These are phyloP conservation scores for Eucalyptus virginea DNA, from an alignment of 345 rosid genomes.

Conservation along the genomic window DNA sequence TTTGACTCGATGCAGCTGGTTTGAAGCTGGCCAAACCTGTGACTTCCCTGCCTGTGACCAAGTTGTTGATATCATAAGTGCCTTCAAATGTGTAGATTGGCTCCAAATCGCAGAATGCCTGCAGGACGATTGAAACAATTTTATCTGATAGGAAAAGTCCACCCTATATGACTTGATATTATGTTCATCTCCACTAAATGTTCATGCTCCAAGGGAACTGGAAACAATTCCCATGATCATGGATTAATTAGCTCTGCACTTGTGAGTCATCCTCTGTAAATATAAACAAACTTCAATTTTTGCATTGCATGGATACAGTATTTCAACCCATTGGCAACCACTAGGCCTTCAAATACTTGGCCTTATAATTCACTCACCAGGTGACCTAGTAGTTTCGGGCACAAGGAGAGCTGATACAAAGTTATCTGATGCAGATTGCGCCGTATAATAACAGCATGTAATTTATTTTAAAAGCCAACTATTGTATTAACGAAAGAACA, in stretches of 20 bases:
- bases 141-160: not conserved
- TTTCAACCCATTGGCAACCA: not conserved
- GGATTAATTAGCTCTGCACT: not conserved
- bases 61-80: conserved; percentile 82
- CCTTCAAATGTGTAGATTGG: conserved; percentile 96
- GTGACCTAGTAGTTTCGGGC: not conserved
- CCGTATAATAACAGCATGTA: not conserved
- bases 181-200: not conserved
- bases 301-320: not conserved
- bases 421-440: not conserved
- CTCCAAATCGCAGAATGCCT: conserved; percentile 98
- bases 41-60: conserved; percentile 86
- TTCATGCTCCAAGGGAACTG: not conserved
- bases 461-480: not conserved
- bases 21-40: conserved; percentile 87
- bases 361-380: not conserved
- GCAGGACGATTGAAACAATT: not conserved
- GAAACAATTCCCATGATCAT: not conserved
- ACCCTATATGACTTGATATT: not conserved
- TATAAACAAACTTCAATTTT: not conserved
- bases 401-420: not conserved
- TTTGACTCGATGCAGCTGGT: conserved; percentile 25
- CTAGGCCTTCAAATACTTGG: not conserved
- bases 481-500: not conserved
- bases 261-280: not conserved